A percentile compares a stretch with the other conserved stretches of the same genome.
phyloP scores from a whole-genome alignment of 1,284 basidiomycete species.

The Ustilago lituana region DNA sequence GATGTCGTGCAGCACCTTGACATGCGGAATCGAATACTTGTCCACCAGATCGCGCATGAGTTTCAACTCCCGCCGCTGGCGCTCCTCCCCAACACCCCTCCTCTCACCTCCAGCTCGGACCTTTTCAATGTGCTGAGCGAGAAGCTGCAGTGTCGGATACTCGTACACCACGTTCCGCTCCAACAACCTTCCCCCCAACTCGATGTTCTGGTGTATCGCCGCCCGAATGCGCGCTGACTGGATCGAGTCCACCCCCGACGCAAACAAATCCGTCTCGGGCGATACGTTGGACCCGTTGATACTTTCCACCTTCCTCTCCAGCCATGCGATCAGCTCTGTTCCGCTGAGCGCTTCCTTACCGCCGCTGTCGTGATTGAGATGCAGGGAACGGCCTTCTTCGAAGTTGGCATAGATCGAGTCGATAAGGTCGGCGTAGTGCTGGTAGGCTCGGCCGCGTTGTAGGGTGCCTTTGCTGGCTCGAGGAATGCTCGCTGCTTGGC shows the following conservation, averaged over 20 bases:
- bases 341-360: conserved; percentile 14
- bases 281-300: conserved; percentile 17
- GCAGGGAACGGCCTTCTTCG: conserved; percentile 45
- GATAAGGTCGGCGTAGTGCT: conserved; percentile 34
- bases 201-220: conserved; percentile 40
- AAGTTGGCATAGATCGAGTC: conserved; percentile 44
- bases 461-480: conserved; percentile 55
- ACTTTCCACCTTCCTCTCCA: conserved; percentile 14
- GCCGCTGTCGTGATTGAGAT: background rate
- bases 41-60: conserved; percentile 63
- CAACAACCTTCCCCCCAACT: conserved; percentile 20
- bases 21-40: conserved; percentile 56
- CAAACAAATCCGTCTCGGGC: conserved; percentile 44
- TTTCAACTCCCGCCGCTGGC: conserved; percentile 16
- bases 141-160: conserved; percentile 26
- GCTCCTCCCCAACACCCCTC: conserved; percentile 23
- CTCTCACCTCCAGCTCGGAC: conserved; percentile 16
- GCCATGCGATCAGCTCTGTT: conserved; percentile 18
- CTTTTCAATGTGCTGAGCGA: conserved; percentile 48
- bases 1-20: no score
- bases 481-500: conserved; percentile 25
- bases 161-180: conserved; percentile 50
- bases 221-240: conserved; percentile 48
- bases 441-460: conserved; percentile 47
- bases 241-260: conserved; percentile 54